phyloP scores from a whole-genome alignment of 2,329 filamentous ascomycete genomes.

The Arthroderma sp. region DNA sequence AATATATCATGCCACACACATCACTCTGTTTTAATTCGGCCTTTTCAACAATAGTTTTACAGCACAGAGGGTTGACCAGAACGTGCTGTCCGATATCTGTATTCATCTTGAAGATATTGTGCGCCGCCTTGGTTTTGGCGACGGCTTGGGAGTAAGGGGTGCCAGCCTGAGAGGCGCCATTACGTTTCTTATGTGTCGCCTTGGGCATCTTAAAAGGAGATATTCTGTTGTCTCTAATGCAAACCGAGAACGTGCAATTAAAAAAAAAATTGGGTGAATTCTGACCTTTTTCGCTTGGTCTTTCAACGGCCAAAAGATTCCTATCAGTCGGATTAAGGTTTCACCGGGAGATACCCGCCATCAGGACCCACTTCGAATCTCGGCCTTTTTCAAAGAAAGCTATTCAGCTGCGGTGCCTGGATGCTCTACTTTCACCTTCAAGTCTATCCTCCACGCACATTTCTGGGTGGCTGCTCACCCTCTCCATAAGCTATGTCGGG shows the following conservation, averaged over 20 bases:
- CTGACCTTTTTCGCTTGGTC: too few species aligned
- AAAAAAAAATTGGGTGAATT: too few species aligned
- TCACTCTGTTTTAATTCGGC: slow-evolving; percentile 80
- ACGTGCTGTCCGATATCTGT: slow-evolving; percentile 83
- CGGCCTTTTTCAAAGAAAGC: background rate
- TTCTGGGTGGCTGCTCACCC: background rate
- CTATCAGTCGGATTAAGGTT: background rate
- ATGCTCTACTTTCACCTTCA: background rate
- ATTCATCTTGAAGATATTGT: slow-evolving; percentile 97
- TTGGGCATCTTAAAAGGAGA: slow-evolving; percentile 37
- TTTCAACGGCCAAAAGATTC: background rate
- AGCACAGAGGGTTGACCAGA: slow-evolving; percentile 79
- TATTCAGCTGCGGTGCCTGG: background rate
- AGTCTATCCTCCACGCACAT: background rate
- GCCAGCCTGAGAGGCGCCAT: slow-evolving; percentile 30
- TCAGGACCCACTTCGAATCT: background rate
- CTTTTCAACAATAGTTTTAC: slow-evolving; percentile 72
- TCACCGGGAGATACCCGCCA: background rate
- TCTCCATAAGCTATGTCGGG: slow-evolving; percentile 38
- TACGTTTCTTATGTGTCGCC: slow-evolving; percentile 40
- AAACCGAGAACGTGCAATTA: too few species aligned
- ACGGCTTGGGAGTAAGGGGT: slow-evolving; percentile 29
- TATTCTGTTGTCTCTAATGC: too few species aligned
- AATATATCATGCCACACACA: slow-evolving; percentile 20
- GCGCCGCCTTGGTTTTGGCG: slow-evolving; percentile 41